Base-by-base conservation (phyloP, 176 grass and related monocot genomes). In the Cenchrus purpureus region DNA sequence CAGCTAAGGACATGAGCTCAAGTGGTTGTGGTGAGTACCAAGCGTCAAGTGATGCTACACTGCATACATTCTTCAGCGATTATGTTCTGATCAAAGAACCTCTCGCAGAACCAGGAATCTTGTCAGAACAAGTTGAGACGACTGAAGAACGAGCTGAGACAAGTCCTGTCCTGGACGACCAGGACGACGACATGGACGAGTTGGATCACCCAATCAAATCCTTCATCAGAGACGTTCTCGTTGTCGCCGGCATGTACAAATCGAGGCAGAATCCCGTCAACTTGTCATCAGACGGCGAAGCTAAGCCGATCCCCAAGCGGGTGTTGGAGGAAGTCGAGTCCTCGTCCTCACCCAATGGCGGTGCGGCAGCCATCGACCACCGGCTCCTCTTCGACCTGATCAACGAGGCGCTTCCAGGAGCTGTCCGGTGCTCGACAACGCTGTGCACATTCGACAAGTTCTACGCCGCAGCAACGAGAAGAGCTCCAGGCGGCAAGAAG, bases 351-450 rank as follows among this genome's bases (percentile, higher is more conserved):
- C 12, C 66, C 16, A 15, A 61, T 17, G 46, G 70, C 57, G 71
- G 84, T 16, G 71, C 22, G 4, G 51, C 65, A 5, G 32, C 28
- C 15, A 45, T 91, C 22, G 91, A 86, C 73, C 92, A 86, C 70
- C 91, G 76, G 43, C 88, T 97, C 61, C 86, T 97, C 20, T 97
- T 97, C 80, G 90, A 97, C 77, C 86, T 97, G 46, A 85, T 89
- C 44, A 94, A 97, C 63, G 92, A 97, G 81, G 84, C 74, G 11
- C 78, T 97, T 72, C 86, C 88, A 0, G 86, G 74, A 43, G 86
- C 76, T 49, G 45, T 88, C 48, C 87, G 64, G 11, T 20, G 56
- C 54, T 65, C 70, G 10, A 85, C 81, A 3, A 74, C 54, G 8
- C 76, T 80, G 54, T 89, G 71, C 88, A 13, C 81, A 58, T 92